Base-by-base conservation (phyloP, 2,329 filamentous ascomycete species). In the Colletotrichum sublineola region DNA sequence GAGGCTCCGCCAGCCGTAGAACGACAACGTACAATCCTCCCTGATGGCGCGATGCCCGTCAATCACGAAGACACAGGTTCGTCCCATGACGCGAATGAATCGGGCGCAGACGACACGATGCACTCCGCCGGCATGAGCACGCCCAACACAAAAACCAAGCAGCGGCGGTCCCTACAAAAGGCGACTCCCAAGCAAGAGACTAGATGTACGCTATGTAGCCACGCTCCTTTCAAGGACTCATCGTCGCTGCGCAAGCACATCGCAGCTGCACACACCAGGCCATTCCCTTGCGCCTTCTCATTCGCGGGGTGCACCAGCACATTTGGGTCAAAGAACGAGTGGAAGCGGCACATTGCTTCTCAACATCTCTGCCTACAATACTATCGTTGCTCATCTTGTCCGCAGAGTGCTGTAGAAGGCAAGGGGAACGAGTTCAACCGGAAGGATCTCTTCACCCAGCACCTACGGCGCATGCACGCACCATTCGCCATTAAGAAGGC, bases 281-380 rank as follows among this genome's bases (percentile, higher is more conserved):
- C 92, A 0, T 98, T 98, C 77, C 90, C 92, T 0, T 99, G 96
- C 79, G 93, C 94, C 3, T 96, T 98, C 79, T 91, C 92, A 0
- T 92, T 92, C 77, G 97, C 96, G 52, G 94, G 93, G 24, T 99
- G 96, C 80, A 84, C 83, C 0, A 95, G 94, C 76, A 94, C 91
- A 0, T 98, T 98, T 80, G 91, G 92, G 1, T 96, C 94, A 20
- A 98, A 98, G 83, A 98, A 98, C 78, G 96, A 98, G 81, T 99
- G 96, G 96, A 98, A 98, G 82, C 90, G 96, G 4, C 96, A 99
- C 79, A 94, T 98, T 79, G 89, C 91, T 20, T 97, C 94, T 0
- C 94, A 98, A 77, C 96, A 99, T 82, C 88, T 99, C 31, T 92
- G 90, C 75, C 79, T 92, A 24, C 87, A 88, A 61, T 92, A 88